Percentiles rank a stretch among this genome's conserved stretches.
Conservation (phyloP, 345 rosid species). For the Boechera retrofracta region DNA sequence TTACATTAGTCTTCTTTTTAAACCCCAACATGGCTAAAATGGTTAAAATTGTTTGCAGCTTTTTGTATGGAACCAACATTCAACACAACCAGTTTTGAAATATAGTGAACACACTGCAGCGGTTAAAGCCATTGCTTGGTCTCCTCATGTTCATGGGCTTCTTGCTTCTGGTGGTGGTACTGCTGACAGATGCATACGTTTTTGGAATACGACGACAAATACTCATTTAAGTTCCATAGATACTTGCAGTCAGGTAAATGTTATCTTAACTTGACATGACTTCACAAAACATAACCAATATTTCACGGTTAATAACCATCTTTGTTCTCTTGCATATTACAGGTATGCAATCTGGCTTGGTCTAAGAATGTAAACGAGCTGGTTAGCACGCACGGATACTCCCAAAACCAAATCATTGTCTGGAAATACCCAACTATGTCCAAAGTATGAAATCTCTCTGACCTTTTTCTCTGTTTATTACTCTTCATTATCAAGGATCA, state of each 20-base stretch:
- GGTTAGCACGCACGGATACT: constrained; percentile 98
- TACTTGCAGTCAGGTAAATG: constrained; percentile 92
- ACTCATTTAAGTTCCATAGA: constrained; percentile 92
- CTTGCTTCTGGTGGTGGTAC: constrained; percentile 99
- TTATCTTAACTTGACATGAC: constrained; percentile 28
- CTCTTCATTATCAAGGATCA: background rate
- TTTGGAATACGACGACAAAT: constrained; percentile 96
- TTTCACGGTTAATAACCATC: background rate
- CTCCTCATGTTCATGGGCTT: constrained; percentile 98
- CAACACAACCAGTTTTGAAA: constrained; percentile 86
- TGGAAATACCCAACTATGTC: constrained; percentile 99
- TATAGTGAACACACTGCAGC: constrained; percentile 97
- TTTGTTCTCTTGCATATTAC: constrained; percentile 29
- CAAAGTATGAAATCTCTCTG: constrained; percentile 57
- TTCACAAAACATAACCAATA: background rate
- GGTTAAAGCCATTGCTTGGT: constrained; percentile 99
- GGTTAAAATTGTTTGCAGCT: constrained; percentile 60
- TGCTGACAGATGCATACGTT: constrained; percentile 93
- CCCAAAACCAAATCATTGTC: constrained; percentile 94
- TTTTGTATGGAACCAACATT: constrained; percentile 97
- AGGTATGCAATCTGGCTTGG: constrained; percentile 99
- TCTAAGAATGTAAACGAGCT: constrained; percentile 96
- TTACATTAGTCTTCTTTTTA: constrained; percentile 24
- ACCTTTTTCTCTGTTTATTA: background rate
- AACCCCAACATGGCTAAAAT: constrained; percentile 7